Evolutionary conservation across 164 flowering plant genomes (phyloP).

Genomic region (Protea cynaroides): DNA sequence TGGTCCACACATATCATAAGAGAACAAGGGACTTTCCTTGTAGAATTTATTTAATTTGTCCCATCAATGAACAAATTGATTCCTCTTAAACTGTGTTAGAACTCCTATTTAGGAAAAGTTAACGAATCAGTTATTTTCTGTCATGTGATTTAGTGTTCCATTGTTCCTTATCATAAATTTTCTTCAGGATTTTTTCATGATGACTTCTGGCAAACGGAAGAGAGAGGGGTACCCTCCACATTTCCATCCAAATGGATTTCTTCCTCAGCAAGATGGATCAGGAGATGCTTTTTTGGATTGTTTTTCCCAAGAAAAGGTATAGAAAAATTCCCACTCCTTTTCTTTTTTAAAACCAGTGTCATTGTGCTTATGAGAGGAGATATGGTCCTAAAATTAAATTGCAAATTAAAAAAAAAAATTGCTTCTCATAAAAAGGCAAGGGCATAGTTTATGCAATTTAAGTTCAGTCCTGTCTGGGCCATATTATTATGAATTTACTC

Average conservation of each 20-base stretch:
- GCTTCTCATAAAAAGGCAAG: too few relatives aligned
- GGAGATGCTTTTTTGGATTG: background rate
- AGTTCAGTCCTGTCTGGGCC: too few relatives aligned
- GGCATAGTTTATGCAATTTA: too few relatives aligned
- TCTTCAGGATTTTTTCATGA: constrained; percentile 6
- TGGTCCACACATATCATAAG: too few relatives aligned
- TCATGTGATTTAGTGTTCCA: background rate
- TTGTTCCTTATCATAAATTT: background rate
- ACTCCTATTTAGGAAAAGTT: background rate
- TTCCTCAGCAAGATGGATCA: constrained; percentile 12
- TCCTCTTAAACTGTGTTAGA: background rate
- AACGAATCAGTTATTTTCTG: background rate
- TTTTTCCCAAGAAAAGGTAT: background rate
- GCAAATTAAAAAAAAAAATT: too few relatives aligned
- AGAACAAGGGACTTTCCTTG: too few relatives aligned
- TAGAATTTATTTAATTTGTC: too few relatives aligned
- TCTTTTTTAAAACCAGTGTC: too few relatives aligned
- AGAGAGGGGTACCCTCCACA: constrained; percentile 5
- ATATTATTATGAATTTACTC: too few relatives aligned
- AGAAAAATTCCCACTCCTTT: background rate
- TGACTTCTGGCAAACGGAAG: constrained; percentile 6
- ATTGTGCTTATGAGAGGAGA: too few relatives aligned
- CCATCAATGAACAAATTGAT: background rate
- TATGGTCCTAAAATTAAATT: too few relatives aligned
- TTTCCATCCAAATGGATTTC: constrained; percentile 1